phyloP scores from a whole-genome alignment of 768 basidiomycete genomes.

The Cystobasidium tubakii region DNA sequence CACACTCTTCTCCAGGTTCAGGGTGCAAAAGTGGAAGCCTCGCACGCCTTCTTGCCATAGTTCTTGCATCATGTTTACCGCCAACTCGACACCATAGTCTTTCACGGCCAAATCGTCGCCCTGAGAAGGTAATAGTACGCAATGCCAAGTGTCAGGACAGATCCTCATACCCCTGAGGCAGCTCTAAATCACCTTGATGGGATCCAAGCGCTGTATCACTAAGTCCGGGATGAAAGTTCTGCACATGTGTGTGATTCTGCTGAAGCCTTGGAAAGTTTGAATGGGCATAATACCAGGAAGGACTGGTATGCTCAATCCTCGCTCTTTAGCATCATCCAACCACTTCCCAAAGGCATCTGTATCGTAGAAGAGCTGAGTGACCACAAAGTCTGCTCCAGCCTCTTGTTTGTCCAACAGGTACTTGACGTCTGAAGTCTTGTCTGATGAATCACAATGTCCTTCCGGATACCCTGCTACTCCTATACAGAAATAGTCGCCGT shows the following conservation, averaged over 20 bases:
- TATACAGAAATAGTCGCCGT: constrained; percentile 78
- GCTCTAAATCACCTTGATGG: constrained; percentile 61
- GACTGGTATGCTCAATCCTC: constrained; percentile 82
- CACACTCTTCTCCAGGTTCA: constrained; percentile 95
- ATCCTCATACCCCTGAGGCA: not conserved
- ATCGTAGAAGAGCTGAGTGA: constrained; percentile 97
- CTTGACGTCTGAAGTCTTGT: constrained; percentile 53
- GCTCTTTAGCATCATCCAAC: constrained; percentile 58
- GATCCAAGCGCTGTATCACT: constrained; percentile 63
- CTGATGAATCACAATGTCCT: constrained; percentile 69
- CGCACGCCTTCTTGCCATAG: constrained; percentile 61
- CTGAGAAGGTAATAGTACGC: constrained; percentile 53
- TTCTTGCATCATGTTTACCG: constrained; percentile 68
- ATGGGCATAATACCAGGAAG: constrained; percentile 97
- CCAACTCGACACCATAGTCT: constrained; percentile 82
- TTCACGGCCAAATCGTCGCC: constrained; percentile 91
- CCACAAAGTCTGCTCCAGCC: constrained; percentile 89
- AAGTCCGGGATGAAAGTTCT: constrained; percentile 66
- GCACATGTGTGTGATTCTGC: constrained; percentile 82
- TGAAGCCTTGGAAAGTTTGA: constrained; percentile 89
- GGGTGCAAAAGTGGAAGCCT: constrained; percentile 88
- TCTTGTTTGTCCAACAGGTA: constrained; percentile 80
- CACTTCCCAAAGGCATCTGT: constrained; percentile 77
- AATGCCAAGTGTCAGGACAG: not conserved
- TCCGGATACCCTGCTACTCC: constrained; percentile 92